Evolutionary conservation across 2,329 filamentous ascomycete species (phyloP).

Genomic region (Claviceps sp.): DNA sequence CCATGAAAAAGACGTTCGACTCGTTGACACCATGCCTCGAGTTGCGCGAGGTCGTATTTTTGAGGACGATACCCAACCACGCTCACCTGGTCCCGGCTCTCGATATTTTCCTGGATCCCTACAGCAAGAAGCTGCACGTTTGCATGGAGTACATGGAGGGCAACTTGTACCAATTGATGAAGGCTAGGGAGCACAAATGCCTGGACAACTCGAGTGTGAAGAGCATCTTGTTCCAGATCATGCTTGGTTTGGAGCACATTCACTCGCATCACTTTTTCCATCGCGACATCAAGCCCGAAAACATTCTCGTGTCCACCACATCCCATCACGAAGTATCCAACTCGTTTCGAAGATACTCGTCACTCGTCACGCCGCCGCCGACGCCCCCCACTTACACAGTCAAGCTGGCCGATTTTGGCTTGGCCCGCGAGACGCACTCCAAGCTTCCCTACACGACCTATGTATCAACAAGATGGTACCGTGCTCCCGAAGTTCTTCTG

Average conservation of each 20-base stretch:
- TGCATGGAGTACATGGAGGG: conserved; percentile 99
- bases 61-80: conserved; percentile 77
- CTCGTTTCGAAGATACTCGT: conserved; percentile 84
- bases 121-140: conserved; percentile 93
- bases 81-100: conserved; percentile 90
- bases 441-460: conserved; percentile 96
- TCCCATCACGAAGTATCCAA: conserved; percentile 68
- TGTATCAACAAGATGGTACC: conserved; percentile 96
- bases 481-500: conserved; percentile 85
- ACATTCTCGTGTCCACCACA: conserved; percentile 91
- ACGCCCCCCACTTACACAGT: conserved; percentile 90
- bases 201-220: conserved; percentile 87
- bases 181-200: conserved; percentile 88
- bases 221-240: conserved; percentile 94
- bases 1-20: conserved; percentile 99
- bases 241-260: conserved; percentile 92
- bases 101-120: conserved; percentile 95
- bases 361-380: conserved; percentile 84
- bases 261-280: conserved; percentile 97
- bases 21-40: conserved; percentile 83
- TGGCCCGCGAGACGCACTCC: conserved; percentile 94
- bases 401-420: conserved; percentile 96
- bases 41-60: conserved; percentile 90
- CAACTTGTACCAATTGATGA: conserved; percentile 98
- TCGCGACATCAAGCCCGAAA: conserved; percentile 97